Evolutionary conservation across 352 stramenopile species (phyloP).

Genomic region (Globisporangium emineosum): DNA sequence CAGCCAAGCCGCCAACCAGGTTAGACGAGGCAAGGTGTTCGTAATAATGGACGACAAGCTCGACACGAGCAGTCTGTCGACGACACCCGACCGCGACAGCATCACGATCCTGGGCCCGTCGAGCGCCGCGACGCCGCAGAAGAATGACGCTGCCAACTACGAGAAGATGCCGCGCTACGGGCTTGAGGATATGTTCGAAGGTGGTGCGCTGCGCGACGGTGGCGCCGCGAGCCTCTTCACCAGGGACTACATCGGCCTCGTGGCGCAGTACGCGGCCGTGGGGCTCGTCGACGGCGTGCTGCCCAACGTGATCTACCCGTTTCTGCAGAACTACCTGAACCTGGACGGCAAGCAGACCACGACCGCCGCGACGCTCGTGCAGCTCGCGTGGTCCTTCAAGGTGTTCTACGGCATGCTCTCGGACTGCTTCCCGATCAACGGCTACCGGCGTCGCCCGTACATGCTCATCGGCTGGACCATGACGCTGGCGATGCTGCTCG

Average conservation of each 20-base stretch:
- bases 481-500: constrained; percentile 33
- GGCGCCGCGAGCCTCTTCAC: constrained; percentile 15
- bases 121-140: constrained; percentile 3
- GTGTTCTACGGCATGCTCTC: constrained; percentile 57
- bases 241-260: constrained; percentile 21
- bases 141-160: neutral
- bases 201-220: constrained; percentile 21
- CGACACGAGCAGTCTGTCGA: constrained; percentile 8
- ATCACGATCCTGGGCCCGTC: constrained; percentile 17
- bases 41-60: neutral
- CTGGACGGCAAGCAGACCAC: constrained; percentile 30
- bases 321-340: constrained; percentile 42
- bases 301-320: constrained; percentile 21
- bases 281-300: constrained; percentile 23
- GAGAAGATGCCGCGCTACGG: constrained; percentile 13
- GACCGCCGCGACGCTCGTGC: constrained; percentile 37
- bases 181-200: constrained; percentile 24
- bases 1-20: no score
- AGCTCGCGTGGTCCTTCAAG: constrained; percentile 51
- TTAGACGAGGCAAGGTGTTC: neutral
- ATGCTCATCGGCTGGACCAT: constrained; percentile 56
- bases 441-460: constrained; percentile 46
- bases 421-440: constrained; percentile 50
- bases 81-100: constrained; percentile 16
- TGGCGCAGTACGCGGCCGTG: constrained; percentile 24